These are phyloP conservation scores for Emergomyces pasteurianus DNA, from an alignment of 2,329 filamentous ascomycete genomes.

Conservation along the genomic window DNA sequence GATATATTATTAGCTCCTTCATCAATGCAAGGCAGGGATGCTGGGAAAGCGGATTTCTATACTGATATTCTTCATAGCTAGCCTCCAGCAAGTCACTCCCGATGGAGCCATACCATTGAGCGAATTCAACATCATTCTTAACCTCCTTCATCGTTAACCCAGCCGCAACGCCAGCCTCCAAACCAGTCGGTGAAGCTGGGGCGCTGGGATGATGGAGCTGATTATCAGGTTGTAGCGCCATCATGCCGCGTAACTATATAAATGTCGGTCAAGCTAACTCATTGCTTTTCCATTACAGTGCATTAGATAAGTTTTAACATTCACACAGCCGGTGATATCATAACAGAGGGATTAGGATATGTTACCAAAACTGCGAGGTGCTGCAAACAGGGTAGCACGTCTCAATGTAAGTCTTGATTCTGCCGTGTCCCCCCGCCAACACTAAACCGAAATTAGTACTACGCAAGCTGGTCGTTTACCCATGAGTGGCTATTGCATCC, in stretches of 20 bases:
- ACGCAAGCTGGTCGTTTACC: no score
- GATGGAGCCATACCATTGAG: slow-evolving; percentile 45
- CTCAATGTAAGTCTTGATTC: background rate
- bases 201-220: background rate
- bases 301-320: background rate
- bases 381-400: no score
- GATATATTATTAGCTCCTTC: background rate
- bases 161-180: background rate
- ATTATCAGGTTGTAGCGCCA: background rate
- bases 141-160: slow-evolving; percentile 26
- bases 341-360: no score
- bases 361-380: background rate
- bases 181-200: background rate
- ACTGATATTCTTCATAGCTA: slow-evolving; percentile 78
- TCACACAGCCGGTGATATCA: background rate
- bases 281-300: background rate
- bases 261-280: background rate
- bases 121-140: slow-evolving; percentile 49
- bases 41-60: slow-evolving; percentile 23
- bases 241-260: background rate
- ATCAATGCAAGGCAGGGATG: slow-evolving; percentile 18
- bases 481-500: no score
- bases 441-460: background rate
- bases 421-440: background rate
- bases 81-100: slow-evolving; percentile 62